Conservation (phyloP, 495 filamentous ascomycete species). For the Xylaria castorea region DNA sequence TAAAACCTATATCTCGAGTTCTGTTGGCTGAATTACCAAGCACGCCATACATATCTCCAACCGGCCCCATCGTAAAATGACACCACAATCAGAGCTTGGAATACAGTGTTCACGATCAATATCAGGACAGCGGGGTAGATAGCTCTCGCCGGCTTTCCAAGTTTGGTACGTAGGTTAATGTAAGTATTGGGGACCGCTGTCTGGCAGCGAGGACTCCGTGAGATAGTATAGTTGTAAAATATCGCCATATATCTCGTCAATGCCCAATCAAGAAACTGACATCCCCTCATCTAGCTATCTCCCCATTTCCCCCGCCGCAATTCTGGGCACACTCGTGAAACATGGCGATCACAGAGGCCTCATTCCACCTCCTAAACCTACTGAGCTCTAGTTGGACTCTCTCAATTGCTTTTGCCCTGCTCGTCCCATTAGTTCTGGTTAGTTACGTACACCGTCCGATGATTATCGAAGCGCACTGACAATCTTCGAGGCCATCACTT, state of each 20-base stretch:
- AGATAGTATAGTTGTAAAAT: not conserved
- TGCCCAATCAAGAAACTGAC: not conserved
- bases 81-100: not conserved
- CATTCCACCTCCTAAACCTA: not conserved
- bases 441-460: not conserved
- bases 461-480: not conserved
- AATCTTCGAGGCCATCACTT: constrained; percentile 4
- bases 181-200: not conserved
- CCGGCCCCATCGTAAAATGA: not conserved
- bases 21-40: not conserved
- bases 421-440: not conserved
- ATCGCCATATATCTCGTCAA: not conserved
- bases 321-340: not conserved
- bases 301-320: not conserved
- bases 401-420: not conserved
- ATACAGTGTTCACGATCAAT: not conserved
- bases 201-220: not conserved
- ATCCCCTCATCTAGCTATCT: not conserved
- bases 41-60: not conserved
- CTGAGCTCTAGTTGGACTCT: not conserved
- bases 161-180: not conserved
- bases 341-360: constrained; percentile 5
- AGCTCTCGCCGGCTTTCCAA: not conserved
- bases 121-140: not conserved
- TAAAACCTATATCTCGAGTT: not conserved